Evolutionary conservation across 164 flowering plant species (phyloP), one percentile per base, ranked within the genome.

Genomic region (Umbellularia californica): DNA sequence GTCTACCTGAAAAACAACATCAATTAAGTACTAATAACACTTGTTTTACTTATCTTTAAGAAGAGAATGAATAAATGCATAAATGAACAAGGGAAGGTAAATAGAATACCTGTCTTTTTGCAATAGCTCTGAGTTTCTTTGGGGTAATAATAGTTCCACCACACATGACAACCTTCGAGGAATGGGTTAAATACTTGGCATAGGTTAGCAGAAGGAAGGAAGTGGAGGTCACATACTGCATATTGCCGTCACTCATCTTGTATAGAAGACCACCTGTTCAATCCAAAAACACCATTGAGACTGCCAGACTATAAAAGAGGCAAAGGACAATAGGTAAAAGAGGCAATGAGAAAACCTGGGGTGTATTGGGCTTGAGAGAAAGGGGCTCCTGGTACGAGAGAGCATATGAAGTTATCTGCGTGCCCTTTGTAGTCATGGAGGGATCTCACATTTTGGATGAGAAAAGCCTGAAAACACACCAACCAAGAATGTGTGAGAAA

Each of bases 191-290:
- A 88, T 90, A 89, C 80, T 91, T 90, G 88, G 98, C 95, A 67
- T 91, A 90, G 28, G 95, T 82, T 50, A 90, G 66, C 66, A 92
- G 84, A 51, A 93, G 77, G 82, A 91, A 91, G 19, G 97, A 84
- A 3, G 90, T 82, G 72, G 98, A 89, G 3, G 98, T 91, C 75
- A 87, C 98, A 78, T 93, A 90, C 50, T 93, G 97, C 91, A 89
- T 84, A 85, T 91, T 93, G 86, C 83, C 76, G 58, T 89, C 96
- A 76, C 86, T 82, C 89, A 86, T 88, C 84, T 85, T 87, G 79
- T 76, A 90, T 67, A 92, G 74, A 35, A 92, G 89, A 58, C 97
- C 97, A 23, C 97, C 94, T 92, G 82, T 70, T 9, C 33, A 67
- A 58, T 27, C 27, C 17, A 19, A 27, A 3, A 58, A 72, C 9